A percentile compares a stretch with the other conserved stretches of the same genome.
Conservation (phyloP, 768 basidiomycete species). For the Myochromella boudieri region DNA sequence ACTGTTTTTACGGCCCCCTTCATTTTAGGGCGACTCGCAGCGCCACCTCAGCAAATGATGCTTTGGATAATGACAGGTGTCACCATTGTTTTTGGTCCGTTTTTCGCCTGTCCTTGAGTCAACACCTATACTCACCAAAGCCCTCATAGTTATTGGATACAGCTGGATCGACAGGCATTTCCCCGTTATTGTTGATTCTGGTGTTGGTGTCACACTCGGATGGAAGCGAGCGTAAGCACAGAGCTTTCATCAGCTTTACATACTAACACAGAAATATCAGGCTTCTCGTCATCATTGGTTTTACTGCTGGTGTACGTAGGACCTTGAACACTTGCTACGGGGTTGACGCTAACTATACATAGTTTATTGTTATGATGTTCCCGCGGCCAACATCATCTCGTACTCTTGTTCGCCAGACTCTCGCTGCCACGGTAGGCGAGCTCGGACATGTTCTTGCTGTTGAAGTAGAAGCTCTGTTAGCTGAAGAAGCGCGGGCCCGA, state of each 20-base stretch:
- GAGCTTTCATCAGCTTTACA: not conserved
- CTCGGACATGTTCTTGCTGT: conserved; percentile 36
- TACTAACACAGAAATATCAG: conserved; percentile 19
- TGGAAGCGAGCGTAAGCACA: conserved; percentile 42
- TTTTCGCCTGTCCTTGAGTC: not conserved
- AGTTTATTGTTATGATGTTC: conserved; percentile 48
- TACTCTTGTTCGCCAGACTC: conserved; percentile 39
- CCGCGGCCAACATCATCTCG: conserved; percentile 43
- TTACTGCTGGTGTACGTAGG: conserved; percentile 38
- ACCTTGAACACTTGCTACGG: not conserved
- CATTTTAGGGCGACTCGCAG: conserved; percentile 32
- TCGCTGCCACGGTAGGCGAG: conserved; percentile 35
- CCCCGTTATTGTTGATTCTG: conserved; percentile 25
- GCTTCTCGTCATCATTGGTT: conserved; percentile 44
- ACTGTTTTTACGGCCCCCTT: conserved; percentile 34
- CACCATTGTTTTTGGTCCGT: conserved; percentile 37
- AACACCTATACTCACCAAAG: too few species aligned
- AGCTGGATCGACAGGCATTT: conserved; percentile 41
- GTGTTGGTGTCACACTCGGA: conserved; percentile 36
- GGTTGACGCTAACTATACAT: not conserved
- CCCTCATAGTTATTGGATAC: conserved; percentile 34
- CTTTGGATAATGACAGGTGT: conserved; percentile 39
- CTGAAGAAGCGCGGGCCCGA: conserved; percentile 37
- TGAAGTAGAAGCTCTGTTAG: conserved; percentile 44
- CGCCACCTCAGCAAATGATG: conserved; percentile 31